These are phyloP conservation scores for Sordariomycetes sp. DNA, from an alignment of 2,329 filamentous ascomycete species.

Conservation along the genomic window DNA sequence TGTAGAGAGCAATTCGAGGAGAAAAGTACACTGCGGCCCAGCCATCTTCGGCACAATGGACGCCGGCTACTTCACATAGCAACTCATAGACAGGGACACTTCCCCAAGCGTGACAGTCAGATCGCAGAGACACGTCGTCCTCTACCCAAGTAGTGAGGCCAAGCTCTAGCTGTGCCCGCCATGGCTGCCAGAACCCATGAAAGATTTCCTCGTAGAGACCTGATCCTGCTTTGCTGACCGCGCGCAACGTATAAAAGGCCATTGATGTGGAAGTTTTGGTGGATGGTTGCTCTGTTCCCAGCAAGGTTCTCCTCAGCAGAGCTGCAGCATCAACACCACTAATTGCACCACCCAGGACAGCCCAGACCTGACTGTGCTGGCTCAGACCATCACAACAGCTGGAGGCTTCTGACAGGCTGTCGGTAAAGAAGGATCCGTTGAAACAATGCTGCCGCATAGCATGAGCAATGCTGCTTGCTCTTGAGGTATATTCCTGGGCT, in stretches of 20 bases:
- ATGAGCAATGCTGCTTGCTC: constrained; percentile 11
- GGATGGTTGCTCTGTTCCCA: constrained; percentile 8
- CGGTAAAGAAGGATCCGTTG: constrained; percentile 20
- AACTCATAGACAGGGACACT: constrained; percentile 11
- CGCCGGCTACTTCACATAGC: no score
- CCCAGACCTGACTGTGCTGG: constrained; percentile 25
- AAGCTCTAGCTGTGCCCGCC: constrained; percentile 6
- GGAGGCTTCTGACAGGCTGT: constrained; percentile 17
- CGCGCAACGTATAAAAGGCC: constrained; percentile 10
- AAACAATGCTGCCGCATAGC: constrained; percentile 19
- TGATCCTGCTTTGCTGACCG: constrained; percentile 5
- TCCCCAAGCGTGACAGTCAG: constrained; percentile 11
- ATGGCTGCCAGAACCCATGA: constrained; percentile 8
- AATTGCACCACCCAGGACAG: constrained; percentile 20
- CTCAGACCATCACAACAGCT: no score
- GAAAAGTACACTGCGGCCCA: no score
- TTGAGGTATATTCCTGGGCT: constrained; percentile 16
- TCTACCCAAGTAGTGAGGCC: constrained; percentile 10
- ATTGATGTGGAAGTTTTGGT: constrained; percentile 6
- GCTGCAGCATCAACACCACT: constrained; percentile 1
- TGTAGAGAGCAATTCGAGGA: no score
- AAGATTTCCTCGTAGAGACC: constrained; percentile 8
- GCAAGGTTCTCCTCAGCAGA: no score
- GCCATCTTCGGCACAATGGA: no score
- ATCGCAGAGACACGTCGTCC: constrained; percentile 9